Percentiles rank a stretch among this genome's conserved stretches.
Conservation (phyloP, 768 basidiomycete genomes). For the Calocybe indica region DNA sequence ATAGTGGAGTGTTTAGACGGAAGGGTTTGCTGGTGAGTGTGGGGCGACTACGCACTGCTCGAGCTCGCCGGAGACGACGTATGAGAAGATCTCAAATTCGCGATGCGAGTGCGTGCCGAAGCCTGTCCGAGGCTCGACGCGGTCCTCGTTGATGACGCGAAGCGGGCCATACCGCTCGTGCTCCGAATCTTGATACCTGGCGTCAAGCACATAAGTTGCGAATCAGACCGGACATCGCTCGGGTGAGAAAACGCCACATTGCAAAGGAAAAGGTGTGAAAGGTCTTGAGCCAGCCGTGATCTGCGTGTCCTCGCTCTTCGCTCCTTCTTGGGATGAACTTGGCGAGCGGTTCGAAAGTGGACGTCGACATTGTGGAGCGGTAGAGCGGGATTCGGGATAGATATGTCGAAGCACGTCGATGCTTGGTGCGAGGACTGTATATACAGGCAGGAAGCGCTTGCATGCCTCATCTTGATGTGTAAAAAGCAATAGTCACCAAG, state of each 20-base stretch:
- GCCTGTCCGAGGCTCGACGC: constrained; percentile 69
- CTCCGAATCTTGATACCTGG: constrained; percentile 53
- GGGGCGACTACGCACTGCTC: constrained; percentile 57
- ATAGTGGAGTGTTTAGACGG: background rate
- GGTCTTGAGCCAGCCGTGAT: constrained; percentile 85
- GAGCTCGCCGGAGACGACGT: constrained; percentile 71
- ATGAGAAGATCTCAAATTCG: constrained; percentile 90
- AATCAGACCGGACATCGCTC: background rate
- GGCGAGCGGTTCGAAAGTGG: no score
- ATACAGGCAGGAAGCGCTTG: no score
- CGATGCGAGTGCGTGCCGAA: constrained; percentile 83
- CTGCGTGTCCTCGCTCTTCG: constrained; percentile 61
- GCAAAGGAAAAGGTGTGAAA: constrained; percentile 84
- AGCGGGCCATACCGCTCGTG: constrained; percentile 67
- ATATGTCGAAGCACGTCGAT: no score
- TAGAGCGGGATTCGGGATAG: no score
- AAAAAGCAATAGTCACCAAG: no score
- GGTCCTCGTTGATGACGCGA: constrained; percentile 90
- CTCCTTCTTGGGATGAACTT: constrained; percentile 50
- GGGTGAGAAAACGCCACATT: constrained; percentile 32
- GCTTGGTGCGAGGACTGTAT: no score
- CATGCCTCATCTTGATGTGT: no score
- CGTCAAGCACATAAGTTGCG: background rate
- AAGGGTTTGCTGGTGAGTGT: background rate
- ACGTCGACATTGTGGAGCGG: no score